These are phyloP conservation scores for Hymenoscyphus infarciens DNA, from an alignment of 2,329 filamentous ascomycete genomes.

Conservation along the genomic window DNA sequence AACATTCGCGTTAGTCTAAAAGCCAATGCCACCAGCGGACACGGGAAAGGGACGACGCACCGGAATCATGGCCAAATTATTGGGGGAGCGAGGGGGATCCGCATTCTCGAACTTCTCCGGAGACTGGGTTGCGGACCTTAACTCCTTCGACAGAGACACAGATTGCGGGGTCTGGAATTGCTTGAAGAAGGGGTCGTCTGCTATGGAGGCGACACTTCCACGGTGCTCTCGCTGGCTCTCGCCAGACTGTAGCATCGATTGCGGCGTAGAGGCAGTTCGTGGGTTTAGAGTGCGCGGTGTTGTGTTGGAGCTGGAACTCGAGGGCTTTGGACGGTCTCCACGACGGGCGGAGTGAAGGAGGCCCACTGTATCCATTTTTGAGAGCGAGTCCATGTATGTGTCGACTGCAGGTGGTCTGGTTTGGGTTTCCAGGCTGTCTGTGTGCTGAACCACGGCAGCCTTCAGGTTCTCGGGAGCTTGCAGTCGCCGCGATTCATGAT, in stretches of 20 bases:
- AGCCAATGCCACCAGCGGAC: neutral
- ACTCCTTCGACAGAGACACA: slow-evolving; percentile 34
- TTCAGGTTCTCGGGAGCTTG: slow-evolving; percentile 7
- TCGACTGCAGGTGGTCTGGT: too few relatives aligned
- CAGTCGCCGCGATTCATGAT: neutral
- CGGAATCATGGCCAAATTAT: slow-evolving; percentile 26
- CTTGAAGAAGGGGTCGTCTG: slow-evolving; percentile 54
- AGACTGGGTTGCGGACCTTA: slow-evolving; percentile 29
- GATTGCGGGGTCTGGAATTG: slow-evolving; percentile 41
- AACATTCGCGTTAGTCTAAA: slow-evolving; percentile 17
- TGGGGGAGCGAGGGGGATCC: slow-evolving; percentile 19
- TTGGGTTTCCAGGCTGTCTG: neutral
- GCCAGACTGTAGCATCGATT: slow-evolving; percentile 12
- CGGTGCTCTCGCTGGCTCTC: slow-evolving; percentile 34
- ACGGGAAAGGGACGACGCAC: slow-evolving; percentile 20
- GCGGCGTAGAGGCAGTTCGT: slow-evolving; percentile 12
- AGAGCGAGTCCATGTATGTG: neutral
- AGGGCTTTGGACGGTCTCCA: slow-evolving; percentile 6
- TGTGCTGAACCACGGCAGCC: neutral
- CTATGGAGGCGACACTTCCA: slow-evolving; percentile 50
- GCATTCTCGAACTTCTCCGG: slow-evolving; percentile 17
- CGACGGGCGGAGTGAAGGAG: slow-evolving; percentile 2
- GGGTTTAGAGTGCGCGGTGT: slow-evolving; percentile 10
- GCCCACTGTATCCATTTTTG: slow-evolving; percentile 19
- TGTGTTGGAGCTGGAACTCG: slow-evolving; percentile 19